These are phyloP conservation scores for Andrographis paniculata DNA, from an alignment of 305 asterid genomes.

Conservation along the genomic window DNA sequence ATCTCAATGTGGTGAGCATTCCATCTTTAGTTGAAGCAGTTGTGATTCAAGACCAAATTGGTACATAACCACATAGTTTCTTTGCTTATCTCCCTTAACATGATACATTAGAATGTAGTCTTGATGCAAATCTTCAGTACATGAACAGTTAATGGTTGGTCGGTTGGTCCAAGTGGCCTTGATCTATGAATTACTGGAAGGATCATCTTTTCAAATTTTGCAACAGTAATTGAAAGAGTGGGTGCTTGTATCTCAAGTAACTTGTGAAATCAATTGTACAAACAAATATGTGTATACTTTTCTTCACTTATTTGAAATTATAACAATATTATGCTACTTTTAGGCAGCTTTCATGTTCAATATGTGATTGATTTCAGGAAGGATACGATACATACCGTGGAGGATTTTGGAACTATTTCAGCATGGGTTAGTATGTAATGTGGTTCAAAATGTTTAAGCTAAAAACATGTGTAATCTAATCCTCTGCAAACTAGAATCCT, in stretches of 20 bases:
- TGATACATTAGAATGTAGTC: neutral
- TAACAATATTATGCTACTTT: neutral
- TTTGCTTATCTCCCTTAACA: neutral
- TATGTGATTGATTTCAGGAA: constrained; percentile 44
- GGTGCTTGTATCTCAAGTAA: too few species aligned
- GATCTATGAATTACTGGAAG: neutral
- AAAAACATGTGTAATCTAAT: too few species aligned
- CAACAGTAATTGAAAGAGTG: too few species aligned
- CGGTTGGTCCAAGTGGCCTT: neutral
- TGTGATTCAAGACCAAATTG: too few species aligned
- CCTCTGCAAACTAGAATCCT: too few species aligned
- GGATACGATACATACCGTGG: constrained; percentile 78
- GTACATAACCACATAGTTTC: neutral
- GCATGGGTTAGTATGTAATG: constrained; percentile 90
- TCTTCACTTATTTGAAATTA: neutral
- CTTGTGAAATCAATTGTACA: neutral
- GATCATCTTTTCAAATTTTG: neutral
- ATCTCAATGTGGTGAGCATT: constrained; percentile 50
- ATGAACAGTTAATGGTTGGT: neutral
- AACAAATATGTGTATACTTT: neutral
- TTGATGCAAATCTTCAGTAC: neutral
- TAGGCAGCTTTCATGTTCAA: constrained; percentile 14
- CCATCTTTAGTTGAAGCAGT: neutral
- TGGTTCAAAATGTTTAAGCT: too few species aligned
- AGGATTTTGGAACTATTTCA: constrained; percentile 97